Base-by-base conservation (phyloP, 805 yeast genomes). In the Cyberlindnera bimundalis region DNA sequence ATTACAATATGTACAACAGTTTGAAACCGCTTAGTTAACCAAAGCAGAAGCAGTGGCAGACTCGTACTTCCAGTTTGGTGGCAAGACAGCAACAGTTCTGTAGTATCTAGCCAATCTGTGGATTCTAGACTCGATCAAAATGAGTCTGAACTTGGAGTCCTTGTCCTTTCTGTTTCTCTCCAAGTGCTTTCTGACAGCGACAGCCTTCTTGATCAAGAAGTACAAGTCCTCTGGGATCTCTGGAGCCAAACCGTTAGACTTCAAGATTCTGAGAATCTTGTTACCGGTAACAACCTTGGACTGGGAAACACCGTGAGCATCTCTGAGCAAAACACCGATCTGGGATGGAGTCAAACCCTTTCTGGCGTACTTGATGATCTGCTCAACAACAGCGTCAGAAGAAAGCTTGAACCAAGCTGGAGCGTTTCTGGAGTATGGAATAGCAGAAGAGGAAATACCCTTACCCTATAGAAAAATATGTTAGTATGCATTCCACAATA, bases 41-140 rank as follows among this genome's bases (percentile, higher is more conserved):
- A 93, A 83, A 74, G 99, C 95, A 66, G 99, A 93, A 70, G 99
- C 99, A 69, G 99, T 93, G 70, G 99, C 96, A 62, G 99, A 91
- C 81, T 93, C 99, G 95, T 86, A 93, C 81, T 93, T 93, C 99
- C 99, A 93, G 93, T 85, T 90, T 72, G 99, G 98, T 65, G 99
- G 99, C 70, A 93, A 84, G 66, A 93, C 98, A 68, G 96, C 79
- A 65, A 88, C 96, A 65, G 96, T 87, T 88, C 96, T 91, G 96
- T 93, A 93, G 95, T 93, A 93, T 81, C 99, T 87, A 63, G 99
- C 96, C 71, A 93, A 86, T 84, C 99, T 91, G 96, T 93, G 99
- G 80, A 93, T 93, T 89, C 99, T 90, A 58, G 98, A 91, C 81
- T 93, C 99, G 74, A 93, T 90, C 75, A 93, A 84, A 93, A 93